These are phyloP conservation scores for Pythium monospermum DNA, from an alignment of 352 stramenopile species.

Conservation along the genomic window DNA sequence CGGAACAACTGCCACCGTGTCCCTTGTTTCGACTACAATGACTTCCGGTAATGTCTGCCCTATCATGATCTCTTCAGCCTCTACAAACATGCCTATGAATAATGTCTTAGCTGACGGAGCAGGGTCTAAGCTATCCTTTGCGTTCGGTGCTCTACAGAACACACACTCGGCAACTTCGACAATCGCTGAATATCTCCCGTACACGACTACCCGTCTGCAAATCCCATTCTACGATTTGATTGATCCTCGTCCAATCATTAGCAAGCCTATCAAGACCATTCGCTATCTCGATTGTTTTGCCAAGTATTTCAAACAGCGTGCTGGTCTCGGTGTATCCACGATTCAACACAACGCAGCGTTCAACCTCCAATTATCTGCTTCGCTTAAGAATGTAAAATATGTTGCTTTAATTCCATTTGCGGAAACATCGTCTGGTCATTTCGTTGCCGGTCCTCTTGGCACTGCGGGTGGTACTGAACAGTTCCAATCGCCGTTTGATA, in stretches of 20 bases:
- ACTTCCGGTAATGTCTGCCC: constrained; percentile 1
- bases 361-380: constrained; percentile 14
- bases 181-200: constrained; percentile 8
- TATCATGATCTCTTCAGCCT: constrained; percentile 13
- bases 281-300: constrained; percentile 20
- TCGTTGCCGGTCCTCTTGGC: neutral
- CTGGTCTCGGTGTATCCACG: constrained; percentile 11
- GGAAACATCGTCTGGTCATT: constrained; percentile 13
- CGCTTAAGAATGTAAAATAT: constrained; percentile 20
- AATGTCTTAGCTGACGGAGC: constrained; percentile 4
- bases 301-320: constrained; percentile 19
- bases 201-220: constrained; percentile 12
- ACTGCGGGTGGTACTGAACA: constrained; percentile 11
- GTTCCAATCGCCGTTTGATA: constrained; percentile 21
- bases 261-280: constrained; percentile 22
- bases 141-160: constrained; percentile 15
- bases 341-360: constrained; percentile 18
- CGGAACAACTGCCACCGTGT: constrained; percentile 2
- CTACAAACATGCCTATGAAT: constrained; percentile 8
- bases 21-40: constrained; percentile 1
- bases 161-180: neutral
- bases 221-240: constrained; percentile 27
- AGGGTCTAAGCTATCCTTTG: neutral
- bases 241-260: constrained; percentile 18
- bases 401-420: constrained; percentile 16